Evolutionary conservation across 306 rosid species (phyloP).

Genomic region (Lathyrus oleraceus): DNA sequence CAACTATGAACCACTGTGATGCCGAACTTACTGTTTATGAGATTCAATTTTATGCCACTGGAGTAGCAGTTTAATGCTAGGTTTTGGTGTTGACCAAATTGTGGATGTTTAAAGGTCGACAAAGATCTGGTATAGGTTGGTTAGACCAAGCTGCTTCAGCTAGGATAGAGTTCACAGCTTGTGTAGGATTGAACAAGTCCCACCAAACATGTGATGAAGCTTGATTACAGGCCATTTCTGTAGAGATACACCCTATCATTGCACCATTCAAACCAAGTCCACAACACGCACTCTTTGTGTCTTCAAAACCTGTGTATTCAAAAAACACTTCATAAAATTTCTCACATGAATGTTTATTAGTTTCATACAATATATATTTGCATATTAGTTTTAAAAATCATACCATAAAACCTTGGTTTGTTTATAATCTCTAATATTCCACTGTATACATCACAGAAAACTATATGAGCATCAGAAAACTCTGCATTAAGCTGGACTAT

Average conservation of each 20-base stretch:
- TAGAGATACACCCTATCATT: conserved; percentile 70
- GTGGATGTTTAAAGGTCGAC: conserved; percentile 58
- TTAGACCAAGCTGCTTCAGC: conserved; percentile 77
- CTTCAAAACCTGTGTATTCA: conserved; percentile 47
- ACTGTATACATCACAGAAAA: conserved; percentile 73
- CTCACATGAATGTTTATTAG: neutral
- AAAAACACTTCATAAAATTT: neutral
- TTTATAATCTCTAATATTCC: conserved; percentile 66
- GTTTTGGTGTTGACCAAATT: conserved; percentile 41
- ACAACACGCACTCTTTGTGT: conserved; percentile 66
- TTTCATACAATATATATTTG: neutral
- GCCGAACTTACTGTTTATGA: neutral
- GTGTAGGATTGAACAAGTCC: conserved; percentile 77
- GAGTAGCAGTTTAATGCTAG: conserved; percentile 12
- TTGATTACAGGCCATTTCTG: conserved; percentile 58
- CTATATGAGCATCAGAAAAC: conserved; percentile 52
- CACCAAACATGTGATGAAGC: conserved; percentile 69
- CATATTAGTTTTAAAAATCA: neutral
- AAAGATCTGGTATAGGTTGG: conserved; percentile 50
- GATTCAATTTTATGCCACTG: conserved; percentile 1
- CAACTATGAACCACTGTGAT: neutral
- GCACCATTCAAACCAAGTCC: conserved; percentile 76
- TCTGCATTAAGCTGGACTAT: conserved; percentile 49
- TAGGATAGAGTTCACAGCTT: conserved; percentile 63
- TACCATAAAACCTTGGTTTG: conserved; percentile 57